Percentiles rank a stretch among this genome's conserved stretches.
Conservation (phyloP, 202 grass and related monocot genomes). For the Schoenoplectus tabernaemontani region DNA sequence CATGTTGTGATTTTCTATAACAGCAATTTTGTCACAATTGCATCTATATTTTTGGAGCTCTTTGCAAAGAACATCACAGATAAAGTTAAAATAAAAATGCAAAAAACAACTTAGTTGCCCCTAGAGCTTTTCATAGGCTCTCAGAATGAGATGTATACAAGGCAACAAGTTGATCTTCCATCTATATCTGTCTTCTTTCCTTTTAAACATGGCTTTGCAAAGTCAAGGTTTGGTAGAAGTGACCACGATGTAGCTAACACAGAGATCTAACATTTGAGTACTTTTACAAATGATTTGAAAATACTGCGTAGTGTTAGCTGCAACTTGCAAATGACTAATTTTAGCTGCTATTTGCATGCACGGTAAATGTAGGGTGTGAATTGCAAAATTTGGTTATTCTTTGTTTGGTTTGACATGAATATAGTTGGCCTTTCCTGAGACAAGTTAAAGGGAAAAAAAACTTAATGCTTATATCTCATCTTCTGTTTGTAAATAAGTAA, state of each 20-base stretch:
- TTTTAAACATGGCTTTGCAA: background rate
- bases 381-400: conserved; percentile 1
- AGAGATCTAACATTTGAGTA: background rate
- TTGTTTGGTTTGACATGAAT: background rate
- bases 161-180: background rate
- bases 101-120: background rate
- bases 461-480: background rate
- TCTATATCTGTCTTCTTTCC: background rate
- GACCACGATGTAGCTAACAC: background rate
- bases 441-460: background rate
- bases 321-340: background rate
- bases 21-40: background rate
- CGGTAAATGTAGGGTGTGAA: background rate
- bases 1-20: background rate
- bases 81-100: background rate
- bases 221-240: background rate
- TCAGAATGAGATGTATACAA: background rate
- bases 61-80: background rate
- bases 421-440: background rate
- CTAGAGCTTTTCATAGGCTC: background rate
- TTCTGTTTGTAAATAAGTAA: background rate
- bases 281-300: background rate
- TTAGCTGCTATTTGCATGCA: background rate
- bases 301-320: background rate
- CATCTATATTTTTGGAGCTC: background rate